Evolutionary conservation across 768 basidiomycete genomes (phyloP).

Genomic region (Termitomyces sp.): DNA sequence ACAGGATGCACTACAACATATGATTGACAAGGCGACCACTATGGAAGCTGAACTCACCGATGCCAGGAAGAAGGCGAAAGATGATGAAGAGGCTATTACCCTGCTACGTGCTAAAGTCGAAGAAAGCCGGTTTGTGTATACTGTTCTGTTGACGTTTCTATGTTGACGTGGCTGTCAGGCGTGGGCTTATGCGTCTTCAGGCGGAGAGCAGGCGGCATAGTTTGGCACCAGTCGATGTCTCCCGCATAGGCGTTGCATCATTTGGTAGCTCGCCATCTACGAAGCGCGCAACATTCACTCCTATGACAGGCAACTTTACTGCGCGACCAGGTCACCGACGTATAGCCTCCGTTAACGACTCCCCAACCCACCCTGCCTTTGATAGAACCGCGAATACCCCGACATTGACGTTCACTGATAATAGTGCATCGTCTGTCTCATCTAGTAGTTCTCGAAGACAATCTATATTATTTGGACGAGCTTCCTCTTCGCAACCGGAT

Average conservation of each 20-base stretch:
- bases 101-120: conserved; percentile 82
- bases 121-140: conserved; percentile 65
- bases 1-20: conserved; percentile 57
- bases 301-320: conserved; percentile 55
- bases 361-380: conserved; percentile 35
- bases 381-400: conserved; percentile 32
- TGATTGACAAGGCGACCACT: conserved; percentile 61
- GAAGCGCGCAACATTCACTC: conserved; percentile 75
- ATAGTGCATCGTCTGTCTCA: conserved; percentile 16
- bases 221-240: conserved; percentile 50
- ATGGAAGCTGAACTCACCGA: conserved; percentile 55
- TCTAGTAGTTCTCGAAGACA: conserved; percentile 34
- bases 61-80: conserved; percentile 49
- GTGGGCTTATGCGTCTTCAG: conserved; percentile 85
- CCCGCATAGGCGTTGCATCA: conserved; percentile 36
- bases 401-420: conserved; percentile 31
- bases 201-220: conserved; percentile 70
- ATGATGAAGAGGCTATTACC: conserved; percentile 75
- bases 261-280: conserved; percentile 13
- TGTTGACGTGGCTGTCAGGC: conserved; percentile 36
- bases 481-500: conserved; percentile 40
- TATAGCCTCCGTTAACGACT: conserved; percentile 71
- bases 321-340: conserved; percentile 57
- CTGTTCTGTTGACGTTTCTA: background rate
- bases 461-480: conserved; percentile 52